Evolutionary conservation across 805 yeast genomes (phyloP), one percentile per base, ranked within the genome.

Genomic region (Candida berthetii): DNA sequence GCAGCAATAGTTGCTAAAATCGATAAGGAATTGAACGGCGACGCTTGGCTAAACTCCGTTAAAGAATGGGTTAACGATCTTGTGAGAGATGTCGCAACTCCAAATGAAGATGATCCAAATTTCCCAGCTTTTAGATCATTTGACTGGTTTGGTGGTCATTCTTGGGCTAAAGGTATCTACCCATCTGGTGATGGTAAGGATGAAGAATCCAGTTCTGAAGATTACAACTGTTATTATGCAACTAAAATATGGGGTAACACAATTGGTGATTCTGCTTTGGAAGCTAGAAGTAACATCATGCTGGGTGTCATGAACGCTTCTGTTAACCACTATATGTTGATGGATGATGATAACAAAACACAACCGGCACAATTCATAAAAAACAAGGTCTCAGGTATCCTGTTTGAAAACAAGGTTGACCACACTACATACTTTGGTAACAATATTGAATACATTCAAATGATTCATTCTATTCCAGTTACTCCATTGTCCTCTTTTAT

Each of bases 131-230:
- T 69, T 36, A 70, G 90, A 53, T 70, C 78, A 7, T 83, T 82
- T 61, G 87, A 82, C 55, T 84, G 86, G 86, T 84, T 64, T 55
- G 74, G 74, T 52, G 91, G 91, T 1, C 90, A 84, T 55, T 81
- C 89, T 0, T 82, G 83, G 77, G 91, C 90, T 1, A 80, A 80
- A 53, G 90, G 91, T 3, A 66, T 83, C 16, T 80, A 76, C 51
- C 71, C 76, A 28, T 71, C 80, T 46, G 85, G 85, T 7, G 90
- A 84, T 59, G 90, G 91, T 24, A 80, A 80, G 49, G 85, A 83
- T 58, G 80, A 84, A 57, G 90, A 84, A 59, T 78, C 85, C 0
- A 73, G 80, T 17, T 78, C 85, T 11, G 90, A 84, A 56, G 90
- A 84, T 57, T 82, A 82, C 47, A 83, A 84, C 54, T 79, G 82